Percentiles rank a stretch among this genome's conserved stretches.
These are phyloP conservation scores for Leishmania amazonensis DNA, from an alignment of 208 protist species.

Conservation along the genomic window DNA sequence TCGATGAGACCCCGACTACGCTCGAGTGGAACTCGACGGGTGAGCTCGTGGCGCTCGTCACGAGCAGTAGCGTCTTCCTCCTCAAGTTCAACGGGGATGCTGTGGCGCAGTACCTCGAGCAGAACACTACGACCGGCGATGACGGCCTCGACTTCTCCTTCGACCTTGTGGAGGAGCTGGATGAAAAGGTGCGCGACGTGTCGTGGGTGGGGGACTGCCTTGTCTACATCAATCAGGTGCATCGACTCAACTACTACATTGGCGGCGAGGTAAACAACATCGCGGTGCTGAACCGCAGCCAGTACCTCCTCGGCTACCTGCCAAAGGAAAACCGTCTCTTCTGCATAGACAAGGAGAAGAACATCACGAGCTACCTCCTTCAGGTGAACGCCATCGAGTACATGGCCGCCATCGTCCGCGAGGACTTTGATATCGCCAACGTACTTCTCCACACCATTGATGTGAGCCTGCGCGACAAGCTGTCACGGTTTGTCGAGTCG, in stretches of 20 bases:
- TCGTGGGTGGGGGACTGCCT: slow-evolving; percentile 98
- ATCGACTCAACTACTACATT: slow-evolving; percentile 98
- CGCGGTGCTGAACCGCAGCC: slow-evolving; percentile 88
- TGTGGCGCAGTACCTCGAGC: slow-evolving; percentile 78
- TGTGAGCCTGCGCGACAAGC: slow-evolving; percentile 68
- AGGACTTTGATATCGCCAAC: slow-evolving; percentile 93
- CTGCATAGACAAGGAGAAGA: slow-evolving; percentile 95
- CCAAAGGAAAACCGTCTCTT: slow-evolving; percentile 95
- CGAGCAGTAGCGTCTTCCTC: slow-evolving; percentile 92
- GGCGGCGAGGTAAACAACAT: slow-evolving; percentile 95
- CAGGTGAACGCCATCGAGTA: slow-evolving; percentile 96
- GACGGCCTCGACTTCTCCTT: slow-evolving; percentile 97
- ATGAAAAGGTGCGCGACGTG: slow-evolving; percentile 92
- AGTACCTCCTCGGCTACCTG: slow-evolving; percentile 96
- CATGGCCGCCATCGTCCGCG: slow-evolving; percentile 96
- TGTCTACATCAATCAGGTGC: slow-evolving; percentile 94
- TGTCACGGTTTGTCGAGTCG: slow-evolving; percentile 96
- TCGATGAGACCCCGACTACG: slow-evolving; percentile 93
- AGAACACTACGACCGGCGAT: slow-evolving; percentile 54
- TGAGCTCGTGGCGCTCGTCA: slow-evolving; percentile 89
- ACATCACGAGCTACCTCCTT: slow-evolving; percentile 93
- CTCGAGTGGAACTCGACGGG: slow-evolving; percentile 94
- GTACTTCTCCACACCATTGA: slow-evolving; percentile 87
- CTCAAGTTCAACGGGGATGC: slow-evolving; percentile 94
- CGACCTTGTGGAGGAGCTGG: slow-evolving; percentile 93